Evolutionary conservation across 1,284 basidiomycete genomes (phyloP), one percentile per base, ranked within the genome.

Genomic region (Naganishia cerealis): DNA sequence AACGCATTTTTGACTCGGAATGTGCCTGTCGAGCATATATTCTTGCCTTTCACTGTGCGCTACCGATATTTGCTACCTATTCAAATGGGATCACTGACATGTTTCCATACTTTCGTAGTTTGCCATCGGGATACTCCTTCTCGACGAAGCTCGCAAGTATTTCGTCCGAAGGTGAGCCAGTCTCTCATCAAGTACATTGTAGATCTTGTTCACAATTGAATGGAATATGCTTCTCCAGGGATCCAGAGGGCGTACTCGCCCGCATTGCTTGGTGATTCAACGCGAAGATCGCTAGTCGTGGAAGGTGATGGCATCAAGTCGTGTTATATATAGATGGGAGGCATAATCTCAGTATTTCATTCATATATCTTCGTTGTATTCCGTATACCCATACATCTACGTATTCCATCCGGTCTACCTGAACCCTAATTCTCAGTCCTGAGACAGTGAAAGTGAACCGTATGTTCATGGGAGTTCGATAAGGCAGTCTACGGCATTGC

Each of bases 1-100:
- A 77, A 79, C 21, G 78, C 84, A 10, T 87, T 87, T 80, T 76
- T 83, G 66, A 87, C 85, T 0, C 79, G 85, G 50, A 81, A 81
- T 13, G 83, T 87, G 36, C 80, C 81, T 0, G 84, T 82, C 43
- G 83, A 86, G 71, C 77, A 82, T 74, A 83, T 82, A 74, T 83
- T 85, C 75, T 72, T 85, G 12, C 84, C 84, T 0, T 75, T 85
- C 38, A 76, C 82, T 75, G 71, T 78, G 56, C 72, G 77, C 73
- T n/a, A 29, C 43, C 18, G 18, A 42, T 42, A 66, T 74, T n/a
- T 7, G 18, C 21, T 36, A 12, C 18, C 24, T n/a, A 8, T 56
- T 15, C 29, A 8, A 13, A 12, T 12, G 24, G 78, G 78, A 0
- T 75, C 79, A 71, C 73, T 76, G 8, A 50, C 13, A 21, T 8